Conservation (phyloP, 148 eudicot genomes). For the Amaranthus cruentus region DNA sequence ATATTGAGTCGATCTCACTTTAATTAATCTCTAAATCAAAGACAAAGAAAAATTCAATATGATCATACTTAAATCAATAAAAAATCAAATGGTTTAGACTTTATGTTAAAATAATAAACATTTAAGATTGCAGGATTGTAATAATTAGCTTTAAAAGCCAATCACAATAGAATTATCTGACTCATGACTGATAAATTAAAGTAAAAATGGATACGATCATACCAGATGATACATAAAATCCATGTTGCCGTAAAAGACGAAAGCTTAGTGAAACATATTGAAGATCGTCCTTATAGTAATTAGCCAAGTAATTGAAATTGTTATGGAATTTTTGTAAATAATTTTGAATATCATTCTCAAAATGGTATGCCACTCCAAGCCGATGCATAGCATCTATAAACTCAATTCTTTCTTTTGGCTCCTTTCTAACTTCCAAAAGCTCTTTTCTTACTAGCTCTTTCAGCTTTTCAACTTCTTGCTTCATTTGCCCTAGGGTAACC, state of each 20-base stretch:
- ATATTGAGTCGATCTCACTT: no score
- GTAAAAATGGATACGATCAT: neutral
- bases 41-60: no score
- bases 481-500: neutral
- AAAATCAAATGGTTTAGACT: neutral
- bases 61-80: no score
- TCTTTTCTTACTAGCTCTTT: conserved; percentile 13
- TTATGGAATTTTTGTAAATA: conserved; percentile 11
- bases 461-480: neutral
- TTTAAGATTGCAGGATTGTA: neutral
- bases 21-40: no score
- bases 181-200: no score
- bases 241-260: conserved; percentile 38
- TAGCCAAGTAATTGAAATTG: neutral
- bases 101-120: no score
- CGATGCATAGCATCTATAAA: conserved; percentile 3
- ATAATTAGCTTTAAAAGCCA: no score
- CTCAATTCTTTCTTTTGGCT: conserved; percentile 6
- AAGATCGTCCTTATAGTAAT: conserved; percentile 22
- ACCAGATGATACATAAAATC: conserved; percentile 28
- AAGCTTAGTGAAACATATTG: conserved; percentile 38
- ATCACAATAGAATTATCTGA: no score
- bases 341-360: conserved; percentile 18
- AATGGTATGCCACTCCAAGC: conserved; percentile 23
- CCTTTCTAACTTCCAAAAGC: neutral